phyloP scores from a whole-genome alignment of 345 rosid species.

The Salix caprea region DNA sequence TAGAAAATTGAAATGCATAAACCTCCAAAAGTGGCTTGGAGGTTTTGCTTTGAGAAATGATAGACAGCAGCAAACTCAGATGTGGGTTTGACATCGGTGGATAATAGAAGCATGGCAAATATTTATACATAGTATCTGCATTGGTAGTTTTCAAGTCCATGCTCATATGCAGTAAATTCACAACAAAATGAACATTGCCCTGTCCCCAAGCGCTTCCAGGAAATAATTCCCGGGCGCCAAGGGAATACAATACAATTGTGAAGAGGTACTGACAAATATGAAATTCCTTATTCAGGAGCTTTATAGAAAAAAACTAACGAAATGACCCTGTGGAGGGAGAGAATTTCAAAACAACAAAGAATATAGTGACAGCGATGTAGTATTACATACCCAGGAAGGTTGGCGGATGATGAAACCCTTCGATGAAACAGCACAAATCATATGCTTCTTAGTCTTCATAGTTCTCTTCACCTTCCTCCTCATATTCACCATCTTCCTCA shows the following conservation, averaged over 20 bases:
- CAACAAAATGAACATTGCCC: background rate
- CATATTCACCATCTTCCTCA: conserved; percentile 80
- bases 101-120: background rate
- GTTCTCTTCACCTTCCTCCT: conserved; percentile 43
- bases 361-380: conserved; percentile 8
- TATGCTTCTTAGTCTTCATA: conserved; percentile 32
- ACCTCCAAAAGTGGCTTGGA: too few relatives aligned
- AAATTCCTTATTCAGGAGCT: conserved; percentile 16
- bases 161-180: background rate
- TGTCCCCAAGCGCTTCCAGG: background rate
- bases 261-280: background rate
- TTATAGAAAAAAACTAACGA: background rate
- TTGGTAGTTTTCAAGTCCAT: background rate
- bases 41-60: too few relatives aligned
- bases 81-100: too few relatives aligned
- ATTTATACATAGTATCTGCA: background rate
- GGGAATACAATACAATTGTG: background rate
- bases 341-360: background rate
- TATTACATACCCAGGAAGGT: conserved; percentile 2
- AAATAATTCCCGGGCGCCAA: background rate
- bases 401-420: conserved; percentile 5
- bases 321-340: conserved; percentile 3
- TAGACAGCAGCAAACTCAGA: too few relatives aligned
- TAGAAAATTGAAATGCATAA: too few relatives aligned
- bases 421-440: background rate